Conservation (phyloP, 139 green algal species). For the Volvox reticuliferus region DNA sequence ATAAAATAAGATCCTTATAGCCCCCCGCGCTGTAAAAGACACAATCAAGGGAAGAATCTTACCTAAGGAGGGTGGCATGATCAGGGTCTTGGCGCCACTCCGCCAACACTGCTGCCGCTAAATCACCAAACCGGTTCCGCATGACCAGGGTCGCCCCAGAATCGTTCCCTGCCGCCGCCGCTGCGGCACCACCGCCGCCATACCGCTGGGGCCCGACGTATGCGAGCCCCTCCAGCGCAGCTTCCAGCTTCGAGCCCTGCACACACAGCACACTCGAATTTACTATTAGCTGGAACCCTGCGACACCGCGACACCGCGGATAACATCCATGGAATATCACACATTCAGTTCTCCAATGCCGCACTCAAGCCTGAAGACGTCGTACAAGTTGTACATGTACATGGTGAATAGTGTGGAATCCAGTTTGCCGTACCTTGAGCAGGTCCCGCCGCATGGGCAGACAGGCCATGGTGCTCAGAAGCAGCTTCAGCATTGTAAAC, state of each 20-base stretch:
- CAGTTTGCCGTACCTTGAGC: slow-evolving; percentile 26
- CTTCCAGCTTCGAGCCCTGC: slow-evolving; percentile 36
- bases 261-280: not conserved
- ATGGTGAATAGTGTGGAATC: no score
- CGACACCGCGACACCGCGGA: no score
- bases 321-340: no score
- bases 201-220: not conserved
- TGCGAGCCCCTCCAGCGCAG: slow-evolving; percentile 17
- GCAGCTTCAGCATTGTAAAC: slow-evolving; percentile 28
- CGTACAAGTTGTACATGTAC: not conserved
- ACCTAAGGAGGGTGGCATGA: not conserved
- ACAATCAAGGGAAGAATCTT: no score
- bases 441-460: slow-evolving; percentile 39
- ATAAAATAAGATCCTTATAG: no score
- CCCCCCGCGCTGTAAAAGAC: no score
- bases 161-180: not conserved
- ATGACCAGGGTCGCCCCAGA: not conserved
- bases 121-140: slow-evolving; percentile 22
- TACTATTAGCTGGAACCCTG: no score
- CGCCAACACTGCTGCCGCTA: slow-evolving; percentile 28
- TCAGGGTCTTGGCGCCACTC: slow-evolving; percentile 32
- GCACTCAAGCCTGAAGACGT: no score
- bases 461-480: slow-evolving; percentile 1
- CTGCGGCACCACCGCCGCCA: not conserved
- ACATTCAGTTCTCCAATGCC: no score